Evolutionary conservation across 2,329 filamentous ascomycete species (phyloP), one percentile per base, ranked within the genome.

Genomic region (Purpureocillium takamizusanense): DNA sequence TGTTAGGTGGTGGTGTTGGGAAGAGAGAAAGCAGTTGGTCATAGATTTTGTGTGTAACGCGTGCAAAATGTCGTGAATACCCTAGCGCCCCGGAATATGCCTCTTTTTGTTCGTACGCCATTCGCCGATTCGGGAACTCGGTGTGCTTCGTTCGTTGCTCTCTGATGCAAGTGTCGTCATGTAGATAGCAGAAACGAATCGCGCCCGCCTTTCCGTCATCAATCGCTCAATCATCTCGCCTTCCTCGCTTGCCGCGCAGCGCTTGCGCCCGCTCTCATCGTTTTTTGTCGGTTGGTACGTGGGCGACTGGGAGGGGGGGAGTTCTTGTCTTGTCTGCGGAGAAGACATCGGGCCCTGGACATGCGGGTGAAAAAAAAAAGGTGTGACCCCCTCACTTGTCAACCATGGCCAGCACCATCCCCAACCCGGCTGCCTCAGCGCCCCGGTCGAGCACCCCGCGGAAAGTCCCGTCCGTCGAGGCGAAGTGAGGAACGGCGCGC

Each of bases 61-160:
- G 33, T 42, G 44, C 56, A 56, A 57, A 59, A 53, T n/a, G 51
- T 56, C 51, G 55, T 54, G 47, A 51, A 52, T 28, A 56, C 53
- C n/a, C 54, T 49, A 57, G 56, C 59, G 56, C 59, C 59, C 56
- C 55, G 51, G 46, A 48, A 53, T 55, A 59, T 60, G 51, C 55
- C 54, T 56, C 47, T 54, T 55, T 57, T 50, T 57, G 51, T 51
- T 50, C 40, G 51, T 60, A 55, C 59, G 57, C 59, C 59, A 55
- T 62, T 60, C 59, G 59, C 59, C 59, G 51, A 48, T 59, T 50
- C 52, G 54, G 49, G 51, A 54, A 51, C 51, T 32, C 54, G 48
- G 48, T 52, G 48, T 51, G 46, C 46, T 54, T 53, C 43, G 47
- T 56, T 57, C 50, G 50, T 56, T 46, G 45, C 48, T 52, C 21